A percentile compares a stretch with the other conserved stretches of the same genome.
Conservation (phyloP, 2,329 filamentous ascomycete genomes). For the Aureobasidium sp. region DNA sequence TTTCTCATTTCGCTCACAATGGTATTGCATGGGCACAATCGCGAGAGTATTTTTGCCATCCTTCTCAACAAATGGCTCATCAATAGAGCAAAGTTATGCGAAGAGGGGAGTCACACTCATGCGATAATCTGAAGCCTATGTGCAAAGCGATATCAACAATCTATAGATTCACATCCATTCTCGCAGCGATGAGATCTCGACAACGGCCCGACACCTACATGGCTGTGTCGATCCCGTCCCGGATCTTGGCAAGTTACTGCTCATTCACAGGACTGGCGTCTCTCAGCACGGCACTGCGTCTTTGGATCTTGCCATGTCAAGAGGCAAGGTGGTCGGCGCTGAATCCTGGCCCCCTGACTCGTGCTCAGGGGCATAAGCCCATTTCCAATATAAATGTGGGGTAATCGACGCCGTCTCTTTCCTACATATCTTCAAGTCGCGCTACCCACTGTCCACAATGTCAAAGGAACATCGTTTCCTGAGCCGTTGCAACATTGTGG, state of each 20-base stretch:
- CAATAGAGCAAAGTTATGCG: constrained; percentile 1
- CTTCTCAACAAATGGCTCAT: background rate
- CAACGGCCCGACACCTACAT: constrained; percentile 14
- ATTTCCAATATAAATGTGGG: constrained; percentile 43
- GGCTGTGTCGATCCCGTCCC: constrained; percentile 30
- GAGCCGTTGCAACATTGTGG: constrained; percentile 39
- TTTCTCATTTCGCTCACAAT: constrained; percentile 3
- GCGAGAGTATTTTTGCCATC: constrained; percentile 1
- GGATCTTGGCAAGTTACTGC: constrained; percentile 35
- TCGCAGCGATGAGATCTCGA: too few relatives aligned
- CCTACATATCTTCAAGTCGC: constrained; percentile 23
- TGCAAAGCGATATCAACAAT: too few relatives aligned
- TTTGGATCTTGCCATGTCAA: constrained; percentile 29
- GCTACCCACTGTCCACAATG: constrained; percentile 36
- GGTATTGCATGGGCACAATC: constrained; percentile 5
- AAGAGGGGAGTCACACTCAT: background rate
- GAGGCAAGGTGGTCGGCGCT: constrained; percentile 17
- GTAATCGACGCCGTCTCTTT: constrained; percentile 24
- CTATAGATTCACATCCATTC: too few relatives aligned
- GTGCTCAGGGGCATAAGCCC: constrained; percentile 27
- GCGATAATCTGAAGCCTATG: background rate
- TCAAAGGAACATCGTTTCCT: constrained; percentile 30
- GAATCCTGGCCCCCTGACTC: constrained; percentile 5
- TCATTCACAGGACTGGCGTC: constrained; percentile 34
- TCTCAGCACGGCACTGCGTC: constrained; percentile 27